A percentile compares a stretch with the other conserved stretches of the same genome.
phyloP scores from a whole-genome alignment of 1,284 basidiomycete genomes.

The Bjerkandera adusta region DNA sequence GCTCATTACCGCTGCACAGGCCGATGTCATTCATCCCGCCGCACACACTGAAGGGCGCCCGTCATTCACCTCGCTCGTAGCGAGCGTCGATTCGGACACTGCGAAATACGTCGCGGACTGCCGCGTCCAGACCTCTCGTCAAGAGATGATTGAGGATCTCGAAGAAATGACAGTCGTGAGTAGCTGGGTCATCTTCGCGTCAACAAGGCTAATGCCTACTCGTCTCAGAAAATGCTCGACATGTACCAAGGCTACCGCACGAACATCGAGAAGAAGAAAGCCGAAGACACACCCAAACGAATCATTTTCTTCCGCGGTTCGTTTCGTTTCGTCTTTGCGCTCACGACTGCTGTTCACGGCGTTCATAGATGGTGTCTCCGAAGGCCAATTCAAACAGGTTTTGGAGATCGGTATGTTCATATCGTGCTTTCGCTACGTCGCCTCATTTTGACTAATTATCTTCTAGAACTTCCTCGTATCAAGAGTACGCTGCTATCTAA shows the following conservation, averaged over 20 bases:
- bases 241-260: slow-evolving; percentile 58
- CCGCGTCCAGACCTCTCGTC: slow-evolving; percentile 63
- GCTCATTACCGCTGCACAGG: slow-evolving; percentile 39
- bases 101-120: slow-evolving; percentile 54
- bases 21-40: slow-evolving; percentile 77
- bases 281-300: slow-evolving; percentile 50
- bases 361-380: slow-evolving; percentile 71
- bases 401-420: slow-evolving; percentile 49
- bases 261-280: slow-evolving; percentile 50
- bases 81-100: slow-evolving; percentile 65
- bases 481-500: slow-evolving; percentile 39
- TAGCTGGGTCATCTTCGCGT: slow-evolving; percentile 3
- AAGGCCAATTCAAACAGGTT: slow-evolving; percentile 75
- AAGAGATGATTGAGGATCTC: slow-evolving; percentile 74
- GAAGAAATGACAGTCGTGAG: slow-evolving; percentile 56
- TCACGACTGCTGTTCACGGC: slow-evolving; percentile 10
- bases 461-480: slow-evolving; percentile 50
- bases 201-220: background rate
- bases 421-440: too few relatives aligned
- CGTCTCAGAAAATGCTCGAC: slow-evolving; percentile 43
- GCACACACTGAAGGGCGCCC: slow-evolving; percentile 71
- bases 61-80: slow-evolving; percentile 75
- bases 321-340: slow-evolving; percentile 13
- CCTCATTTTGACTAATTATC: background rate
- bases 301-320: slow-evolving; percentile 74